Evolutionary conservation across 164 flowering plant genomes (phyloP).

Genomic region (Tetracentron sinense): DNA sequence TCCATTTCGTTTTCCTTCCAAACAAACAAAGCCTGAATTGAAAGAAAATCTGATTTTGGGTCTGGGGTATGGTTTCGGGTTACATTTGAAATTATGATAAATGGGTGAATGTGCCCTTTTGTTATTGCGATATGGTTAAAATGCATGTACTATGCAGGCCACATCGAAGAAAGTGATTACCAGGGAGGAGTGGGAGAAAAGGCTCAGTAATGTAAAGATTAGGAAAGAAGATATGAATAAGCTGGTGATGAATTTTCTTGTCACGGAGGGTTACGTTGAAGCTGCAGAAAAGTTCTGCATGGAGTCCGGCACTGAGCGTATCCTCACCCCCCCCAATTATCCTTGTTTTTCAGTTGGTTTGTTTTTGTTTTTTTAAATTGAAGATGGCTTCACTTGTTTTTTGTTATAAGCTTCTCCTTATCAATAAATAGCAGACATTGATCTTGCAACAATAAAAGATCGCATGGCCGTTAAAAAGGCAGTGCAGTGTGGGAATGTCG

Average conservation of each 20-base stretch:
- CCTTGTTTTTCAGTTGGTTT: background rate
- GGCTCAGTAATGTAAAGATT: conserved; percentile 63
- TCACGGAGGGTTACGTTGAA: conserved; percentile 94
- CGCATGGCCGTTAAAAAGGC: conserved; percentile 96
- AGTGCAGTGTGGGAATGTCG: conserved; percentile 82
- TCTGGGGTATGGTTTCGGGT: background rate
- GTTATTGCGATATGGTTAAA: background rate
- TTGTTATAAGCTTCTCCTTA: conserved; percentile 33
- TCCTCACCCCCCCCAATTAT: conserved; percentile 32
- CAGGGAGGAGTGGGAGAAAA: conserved; percentile 91
- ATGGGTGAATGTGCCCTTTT: background rate
- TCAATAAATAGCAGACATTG: conserved; percentile 70
- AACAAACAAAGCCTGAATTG: too few species aligned
- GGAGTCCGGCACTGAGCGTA: conserved; percentile 95
- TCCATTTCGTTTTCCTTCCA: too few species aligned
- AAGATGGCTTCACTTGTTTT: background rate
- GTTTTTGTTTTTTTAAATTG: background rate
- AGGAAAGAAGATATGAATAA: conserved; percentile 93
- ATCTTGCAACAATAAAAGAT: conserved; percentile 82
- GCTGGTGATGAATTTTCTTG: conserved; percentile 93
- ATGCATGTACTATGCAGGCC: conserved; percentile 34
- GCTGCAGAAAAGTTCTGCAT: conserved; percentile 63
- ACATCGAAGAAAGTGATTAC: conserved; percentile 75
- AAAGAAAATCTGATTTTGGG: too few species aligned
- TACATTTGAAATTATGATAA: background rate